phyloP scores from a whole-genome alignment of 441 rosid species.

The Corymbia citriodora region DNA sequence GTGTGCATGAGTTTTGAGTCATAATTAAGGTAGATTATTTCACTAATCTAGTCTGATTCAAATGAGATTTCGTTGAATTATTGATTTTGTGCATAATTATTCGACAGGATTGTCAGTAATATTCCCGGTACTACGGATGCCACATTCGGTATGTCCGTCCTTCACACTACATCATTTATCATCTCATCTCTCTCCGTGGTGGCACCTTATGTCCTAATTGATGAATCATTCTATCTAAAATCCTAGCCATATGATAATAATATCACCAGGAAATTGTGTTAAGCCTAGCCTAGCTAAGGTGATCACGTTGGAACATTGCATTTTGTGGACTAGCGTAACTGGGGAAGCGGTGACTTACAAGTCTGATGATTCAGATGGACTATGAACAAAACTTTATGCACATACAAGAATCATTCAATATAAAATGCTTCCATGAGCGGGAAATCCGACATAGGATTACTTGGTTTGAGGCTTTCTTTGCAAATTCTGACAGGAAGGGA shows the following conservation, averaged over 20 bases:
- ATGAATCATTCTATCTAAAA: not conserved
- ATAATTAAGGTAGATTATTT: not conserved
- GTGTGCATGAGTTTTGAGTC: not conserved
- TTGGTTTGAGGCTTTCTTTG: not conserved
- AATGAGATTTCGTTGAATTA: not conserved
- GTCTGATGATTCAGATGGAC: not conserved
- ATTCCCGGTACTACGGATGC: conserved; percentile 81
- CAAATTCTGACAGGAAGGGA: conserved; percentile 41
- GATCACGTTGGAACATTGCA: not conserved
- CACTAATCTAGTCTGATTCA: not conserved
- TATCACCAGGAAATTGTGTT: not conserved
- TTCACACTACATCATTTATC: not conserved
- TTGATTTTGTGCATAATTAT: not conserved
- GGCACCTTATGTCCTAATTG: not conserved
- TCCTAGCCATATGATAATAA: not conserved
- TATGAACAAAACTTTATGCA: not conserved
- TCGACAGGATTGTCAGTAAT: conserved; percentile 58
- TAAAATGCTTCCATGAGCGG: not conserved
- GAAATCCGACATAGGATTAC: not conserved
- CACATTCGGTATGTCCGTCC: conserved; percentile 47
- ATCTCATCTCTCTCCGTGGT: not conserved
- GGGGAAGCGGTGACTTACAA: not conserved
- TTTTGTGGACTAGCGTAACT: not conserved
- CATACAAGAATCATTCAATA: not conserved
- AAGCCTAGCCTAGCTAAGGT: not conserved